Evolutionary conservation across 352 stramenopile species (phyloP).

Genomic region (Phytophthora ramorum): DNA sequence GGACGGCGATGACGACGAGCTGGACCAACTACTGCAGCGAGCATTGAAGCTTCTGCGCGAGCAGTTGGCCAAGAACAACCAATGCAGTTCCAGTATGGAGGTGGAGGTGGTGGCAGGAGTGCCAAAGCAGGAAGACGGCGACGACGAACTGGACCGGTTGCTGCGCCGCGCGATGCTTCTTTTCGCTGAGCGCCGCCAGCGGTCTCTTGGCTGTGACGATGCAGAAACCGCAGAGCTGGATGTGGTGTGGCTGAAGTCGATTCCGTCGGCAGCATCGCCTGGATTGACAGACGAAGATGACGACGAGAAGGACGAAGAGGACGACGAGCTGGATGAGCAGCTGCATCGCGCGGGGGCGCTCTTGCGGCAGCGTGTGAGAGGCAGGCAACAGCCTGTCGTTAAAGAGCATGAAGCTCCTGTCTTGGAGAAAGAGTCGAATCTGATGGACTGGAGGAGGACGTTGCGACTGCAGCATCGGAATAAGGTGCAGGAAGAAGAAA

Average conservation of each 20-base stretch:
- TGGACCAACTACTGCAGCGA: slow-evolving; percentile 1
- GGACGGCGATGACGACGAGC: not conserved
- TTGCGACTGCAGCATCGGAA: slow-evolving; percentile 11
- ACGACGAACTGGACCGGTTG: slow-evolving; percentile 12
- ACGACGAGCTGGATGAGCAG: slow-evolving; percentile 10
- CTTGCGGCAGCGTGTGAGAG: not conserved
- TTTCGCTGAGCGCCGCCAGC: slow-evolving; percentile 1
- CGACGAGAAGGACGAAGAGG: slow-evolving; percentile 4
- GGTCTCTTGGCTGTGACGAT: not conserved
- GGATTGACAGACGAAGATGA: slow-evolving; percentile 1
- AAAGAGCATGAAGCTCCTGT: not conserved
- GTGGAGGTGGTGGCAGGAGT: not conserved
- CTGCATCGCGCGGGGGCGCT: slow-evolving; percentile 1
- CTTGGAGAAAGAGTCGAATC: not conserved
- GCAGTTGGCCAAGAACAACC: not conserved
- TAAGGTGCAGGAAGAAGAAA: not conserved
- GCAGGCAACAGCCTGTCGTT: not conserved
- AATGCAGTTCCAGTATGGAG: not conserved
- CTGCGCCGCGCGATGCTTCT: slow-evolving; percentile 8
- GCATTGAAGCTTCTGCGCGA: slow-evolving; percentile 6
- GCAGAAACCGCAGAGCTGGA: slow-evolving; percentile 2
- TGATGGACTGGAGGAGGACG: slow-evolving; percentile 5
- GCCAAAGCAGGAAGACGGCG: not conserved
- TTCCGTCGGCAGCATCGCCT: not conserved
- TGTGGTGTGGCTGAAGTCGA: slow-evolving; percentile 1